These are phyloP conservation scores for Fusarium incarnatum DNA, from an alignment of 2,329 filamentous ascomycete species.

Conservation along the genomic window DNA sequence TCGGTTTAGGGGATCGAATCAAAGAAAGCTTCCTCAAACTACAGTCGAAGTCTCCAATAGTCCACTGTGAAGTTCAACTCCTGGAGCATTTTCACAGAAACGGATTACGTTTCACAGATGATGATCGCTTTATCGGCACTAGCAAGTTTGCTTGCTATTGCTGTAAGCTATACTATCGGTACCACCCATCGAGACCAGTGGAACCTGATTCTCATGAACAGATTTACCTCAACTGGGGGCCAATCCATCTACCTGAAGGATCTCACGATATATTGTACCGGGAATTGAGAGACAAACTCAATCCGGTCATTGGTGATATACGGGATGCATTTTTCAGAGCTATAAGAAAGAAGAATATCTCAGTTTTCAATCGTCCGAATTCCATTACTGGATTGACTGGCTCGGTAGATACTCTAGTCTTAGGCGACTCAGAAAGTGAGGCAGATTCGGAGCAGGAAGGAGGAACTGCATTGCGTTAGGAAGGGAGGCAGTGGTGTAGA, in stretches of 20 bases:
- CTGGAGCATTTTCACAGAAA: background rate
- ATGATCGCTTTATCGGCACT: constrained; percentile 4
- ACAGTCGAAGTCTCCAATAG: background rate
- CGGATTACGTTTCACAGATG: background rate
- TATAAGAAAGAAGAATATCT: background rate
- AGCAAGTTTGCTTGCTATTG: background rate
- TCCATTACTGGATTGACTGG: constrained; percentile 2
- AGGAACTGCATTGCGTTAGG: background rate
- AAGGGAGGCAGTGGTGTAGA: background rate
- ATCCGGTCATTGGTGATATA: background rate
- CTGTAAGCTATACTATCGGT: background rate
- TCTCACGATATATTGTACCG: background rate
- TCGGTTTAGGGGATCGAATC: background rate
- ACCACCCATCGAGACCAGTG: background rate
- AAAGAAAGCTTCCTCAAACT: background rate
- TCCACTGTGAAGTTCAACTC: background rate
- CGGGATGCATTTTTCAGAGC: background rate
- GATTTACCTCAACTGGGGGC: constrained; percentile 1
- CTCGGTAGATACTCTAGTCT: background rate
- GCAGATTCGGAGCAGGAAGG: background rate
- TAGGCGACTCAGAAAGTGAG: background rate
- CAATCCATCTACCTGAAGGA: background rate
- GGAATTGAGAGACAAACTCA: background rate
- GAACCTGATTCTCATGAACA: background rate
- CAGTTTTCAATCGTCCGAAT: background rate